Evolutionary conservation across 805 yeast genomes (phyloP), one percentile per base, ranked within the genome.

Genomic region (Yarrowia sp.): DNA sequence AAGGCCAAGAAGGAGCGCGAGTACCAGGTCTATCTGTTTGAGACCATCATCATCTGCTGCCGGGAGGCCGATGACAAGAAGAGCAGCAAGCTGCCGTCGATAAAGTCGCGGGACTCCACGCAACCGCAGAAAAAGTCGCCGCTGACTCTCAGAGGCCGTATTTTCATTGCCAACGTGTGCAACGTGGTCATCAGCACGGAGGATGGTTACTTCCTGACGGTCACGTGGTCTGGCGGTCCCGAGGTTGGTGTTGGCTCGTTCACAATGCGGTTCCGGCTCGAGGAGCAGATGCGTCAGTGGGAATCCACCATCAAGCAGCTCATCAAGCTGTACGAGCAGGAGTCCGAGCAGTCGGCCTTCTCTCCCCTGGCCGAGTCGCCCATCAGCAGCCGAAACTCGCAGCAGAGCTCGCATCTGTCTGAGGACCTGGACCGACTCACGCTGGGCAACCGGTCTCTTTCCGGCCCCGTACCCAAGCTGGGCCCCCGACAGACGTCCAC

Each of bases 1-100:
- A 75, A 72, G 71, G 72, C 72, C 36, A 95, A 89, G 73, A 79
- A 83, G 67, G 98, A 94, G 76, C 87, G 89, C 68, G 98, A 93
- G 74, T 94, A 92, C 77, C 89, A 89, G 75, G 92, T 96, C 22
- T 95, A 92, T 74, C 82, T 95, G 22, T 94, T 95, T 77, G 98
- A 95, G 76, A 84, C 83, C 70, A 85, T 86, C 70, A 81, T 87
- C 16, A 79, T 87, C 45, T 82, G 87, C 71, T 90, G 91, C 79
- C 87, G 87, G 73, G 92, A 89, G 74, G 79, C 83, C 36, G 70
- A 75, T 8, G 77, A 8, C 50, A 58, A 35, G 26, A 87, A 85
- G 75, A 16, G 35, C 38, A 38, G 48, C 16, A 80, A 85, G 58
- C 77, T 85, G 19, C 79, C 83, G 59, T 52, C 42, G 26, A 80